Conservation (phyloP, 1,284 basidiomycete genomes). For the Ustilago nuda region DNA sequence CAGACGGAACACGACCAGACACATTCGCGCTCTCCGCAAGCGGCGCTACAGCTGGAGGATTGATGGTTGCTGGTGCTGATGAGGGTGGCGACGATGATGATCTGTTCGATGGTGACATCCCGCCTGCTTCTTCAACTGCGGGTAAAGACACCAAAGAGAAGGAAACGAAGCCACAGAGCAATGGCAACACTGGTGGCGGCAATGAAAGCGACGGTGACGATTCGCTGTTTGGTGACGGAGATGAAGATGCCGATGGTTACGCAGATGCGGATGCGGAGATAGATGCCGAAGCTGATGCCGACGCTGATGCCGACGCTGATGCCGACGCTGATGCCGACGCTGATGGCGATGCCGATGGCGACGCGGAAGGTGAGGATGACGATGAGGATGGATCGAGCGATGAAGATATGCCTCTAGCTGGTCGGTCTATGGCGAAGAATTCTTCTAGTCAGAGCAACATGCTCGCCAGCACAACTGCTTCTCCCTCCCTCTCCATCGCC, state of each 20-base stretch:
- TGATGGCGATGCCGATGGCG: conserved; percentile 42
- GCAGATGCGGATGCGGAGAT: conserved; percentile 51
- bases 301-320: conserved; percentile 46
- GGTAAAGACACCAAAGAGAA: conserved; percentile 10
- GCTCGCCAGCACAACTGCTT: conserved; percentile 16
- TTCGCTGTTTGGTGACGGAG: conserved; percentile 51
- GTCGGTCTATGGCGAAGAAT: conserved; percentile 35
- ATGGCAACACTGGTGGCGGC: conserved; percentile 23
- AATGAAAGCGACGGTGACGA: conserved; percentile 46
- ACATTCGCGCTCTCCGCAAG: conserved; percentile 1
- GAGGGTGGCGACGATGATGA: conserved; percentile 37
- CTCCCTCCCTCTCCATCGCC: conserved; percentile 21
- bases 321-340: conserved; percentile 33
- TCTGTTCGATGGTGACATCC: conserved; percentile 50
- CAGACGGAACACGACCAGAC: conserved; percentile 23
- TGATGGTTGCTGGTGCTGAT: conserved; percentile 40
- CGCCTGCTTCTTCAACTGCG: conserved; percentile 18
- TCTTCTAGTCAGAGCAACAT: conserved; percentile 23
- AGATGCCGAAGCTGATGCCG: conserved; percentile 44
- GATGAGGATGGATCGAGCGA: conserved; percentile 69
- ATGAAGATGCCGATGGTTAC: conserved; percentile 58
- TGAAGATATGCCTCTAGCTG: conserved; percentile 52
- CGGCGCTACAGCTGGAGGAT: conserved; percentile 28
- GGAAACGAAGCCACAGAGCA: conserved; percentile 1
- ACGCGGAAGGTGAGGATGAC: conserved; percentile 38